These are phyloP conservation scores for Ophiostoma tasmaniense DNA, from an alignment of 2,329 filamentous ascomycete genomes.

Conservation along the genomic window DNA sequence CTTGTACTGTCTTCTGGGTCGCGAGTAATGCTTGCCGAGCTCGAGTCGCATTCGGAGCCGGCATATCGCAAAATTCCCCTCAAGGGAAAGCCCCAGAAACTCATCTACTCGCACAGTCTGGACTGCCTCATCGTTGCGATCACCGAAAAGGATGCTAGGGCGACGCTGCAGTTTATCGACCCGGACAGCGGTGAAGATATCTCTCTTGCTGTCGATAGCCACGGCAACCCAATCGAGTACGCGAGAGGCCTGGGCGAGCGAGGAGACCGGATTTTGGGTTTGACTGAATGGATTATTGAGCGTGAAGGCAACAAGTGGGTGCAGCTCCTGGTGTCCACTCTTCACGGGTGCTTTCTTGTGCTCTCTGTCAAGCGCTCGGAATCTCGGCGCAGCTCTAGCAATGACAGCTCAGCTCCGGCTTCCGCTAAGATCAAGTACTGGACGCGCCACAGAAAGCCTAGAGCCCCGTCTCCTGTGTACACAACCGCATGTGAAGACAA, in stretches of 20 bases:
- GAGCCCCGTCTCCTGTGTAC: conserved; percentile 41
- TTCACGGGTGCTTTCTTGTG: conserved; percentile 46
- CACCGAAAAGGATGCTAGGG: conserved; percentile 30
- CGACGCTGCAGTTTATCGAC: conserved; percentile 50
- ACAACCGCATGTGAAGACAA: conserved; percentile 47
- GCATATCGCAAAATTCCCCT: conserved; percentile 44
- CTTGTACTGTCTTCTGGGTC: conserved; percentile 43
- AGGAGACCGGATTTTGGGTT: conserved; percentile 50
- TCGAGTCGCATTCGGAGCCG: conserved; percentile 37
- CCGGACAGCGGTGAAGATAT: conserved; percentile 45
- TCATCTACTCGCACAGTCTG: conserved; percentile 48
- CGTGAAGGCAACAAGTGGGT: conserved; percentile 51
- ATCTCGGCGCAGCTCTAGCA: conserved; percentile 22
- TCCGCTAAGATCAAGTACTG: conserved; percentile 40
- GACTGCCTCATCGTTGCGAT: conserved; percentile 48
- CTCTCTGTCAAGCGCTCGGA: conserved; percentile 37
- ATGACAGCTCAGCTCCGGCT: neutral
- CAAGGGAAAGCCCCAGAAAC: conserved; percentile 39
- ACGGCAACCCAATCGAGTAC: conserved; percentile 35
- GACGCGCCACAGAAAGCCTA: conserved; percentile 41
- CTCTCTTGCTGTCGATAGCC: conserved; percentile 38
- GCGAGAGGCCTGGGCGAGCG: conserved; percentile 48
- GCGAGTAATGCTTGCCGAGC: conserved; percentile 44
- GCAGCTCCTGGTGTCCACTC: conserved; percentile 54
- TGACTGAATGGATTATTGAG: conserved; percentile 56